Conservation (phyloP, 2,329 filamentous ascomycete species). For the Epichloe coenophiala region DNA sequence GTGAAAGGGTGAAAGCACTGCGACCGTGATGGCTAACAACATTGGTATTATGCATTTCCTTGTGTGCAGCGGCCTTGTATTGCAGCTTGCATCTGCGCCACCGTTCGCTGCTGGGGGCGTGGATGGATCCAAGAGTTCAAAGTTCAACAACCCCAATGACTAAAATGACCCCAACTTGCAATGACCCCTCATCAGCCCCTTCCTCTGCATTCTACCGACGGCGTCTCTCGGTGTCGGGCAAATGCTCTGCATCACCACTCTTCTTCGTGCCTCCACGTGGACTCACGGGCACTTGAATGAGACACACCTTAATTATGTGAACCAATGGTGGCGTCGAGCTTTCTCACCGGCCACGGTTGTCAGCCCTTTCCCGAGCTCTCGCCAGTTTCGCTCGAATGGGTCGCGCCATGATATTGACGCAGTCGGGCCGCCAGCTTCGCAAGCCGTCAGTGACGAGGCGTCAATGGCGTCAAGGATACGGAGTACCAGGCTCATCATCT, state of each 20-base stretch:
- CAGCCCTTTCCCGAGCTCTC: neutral
- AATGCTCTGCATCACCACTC: neutral
- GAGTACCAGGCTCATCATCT: no score
- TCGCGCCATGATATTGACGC: conserved; percentile 1
- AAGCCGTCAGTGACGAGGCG: no score
- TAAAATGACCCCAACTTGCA: no score
- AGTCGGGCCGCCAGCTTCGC: neutral
- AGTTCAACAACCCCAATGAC: no score
- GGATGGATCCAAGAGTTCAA: no score
- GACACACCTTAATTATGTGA: neutral
- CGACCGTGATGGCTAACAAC: neutral
- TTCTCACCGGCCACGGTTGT: conserved; percentile 1
- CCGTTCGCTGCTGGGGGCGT: neutral
- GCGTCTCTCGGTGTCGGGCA: neutral
- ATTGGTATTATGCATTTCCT: neutral
- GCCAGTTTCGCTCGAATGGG: neutral
- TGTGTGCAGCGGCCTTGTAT: neutral
- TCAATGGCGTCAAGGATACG: no score
- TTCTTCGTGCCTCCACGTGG: conserved; percentile 4
- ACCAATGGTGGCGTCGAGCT: neutral
- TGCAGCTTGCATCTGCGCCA: conserved; percentile 1
- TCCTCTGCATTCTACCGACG: neutral
- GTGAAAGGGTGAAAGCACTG: no score
- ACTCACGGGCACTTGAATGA: neutral
- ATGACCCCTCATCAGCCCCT: neutral